Conservation (phyloP, 768 basidiomycete species). For the Mycena alexandri region DNA sequence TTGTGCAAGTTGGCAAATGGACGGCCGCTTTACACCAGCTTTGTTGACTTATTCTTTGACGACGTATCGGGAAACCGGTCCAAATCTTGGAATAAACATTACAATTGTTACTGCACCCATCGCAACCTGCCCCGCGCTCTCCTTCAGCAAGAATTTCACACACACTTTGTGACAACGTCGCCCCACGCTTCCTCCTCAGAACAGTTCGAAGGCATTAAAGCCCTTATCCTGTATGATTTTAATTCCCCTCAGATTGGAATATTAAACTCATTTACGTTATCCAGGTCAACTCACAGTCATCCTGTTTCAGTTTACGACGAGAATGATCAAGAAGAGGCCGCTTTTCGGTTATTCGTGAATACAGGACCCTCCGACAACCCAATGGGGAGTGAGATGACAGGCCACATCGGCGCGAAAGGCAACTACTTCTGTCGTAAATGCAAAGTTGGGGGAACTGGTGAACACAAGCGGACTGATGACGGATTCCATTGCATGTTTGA, state of each 20-base stretch:
- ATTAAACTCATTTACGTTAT: neutral
- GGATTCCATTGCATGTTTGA: slow-evolving; percentile 52
- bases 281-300: neutral
- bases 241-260: slow-evolving; percentile 6
- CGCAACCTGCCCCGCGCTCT: too few species aligned
- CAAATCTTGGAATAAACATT: slow-evolving; percentile 61
- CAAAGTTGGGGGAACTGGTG: slow-evolving; percentile 44
- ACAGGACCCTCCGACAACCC: too few species aligned
- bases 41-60: slow-evolving; percentile 51
- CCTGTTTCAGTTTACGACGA: neutral
- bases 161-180: slow-evolving; percentile 56
- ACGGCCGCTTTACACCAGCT: slow-evolving; percentile 47
- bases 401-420: too few species aligned
- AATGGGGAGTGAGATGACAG: too few species aligned
- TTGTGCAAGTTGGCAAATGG: slow-evolving; percentile 46
- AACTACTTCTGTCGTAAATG: too few species aligned
- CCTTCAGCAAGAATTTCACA: too few species aligned
- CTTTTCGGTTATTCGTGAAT: slow-evolving; percentile 43
- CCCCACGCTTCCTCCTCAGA: slow-evolving; percentile 50
- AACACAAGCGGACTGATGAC: slow-evolving; percentile 46
- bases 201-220: slow-evolving; percentile 51
- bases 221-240: slow-evolving; percentile 48
- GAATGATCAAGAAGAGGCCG: slow-evolving; percentile 42
- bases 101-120: slow-evolving; percentile 54
- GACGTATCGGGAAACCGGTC: slow-evolving; percentile 59